These are phyloP conservation scores for Ceratobasidium papillatum DNA, from an alignment of 1,284 basidiomycete genomes.

Conservation along the genomic window DNA sequence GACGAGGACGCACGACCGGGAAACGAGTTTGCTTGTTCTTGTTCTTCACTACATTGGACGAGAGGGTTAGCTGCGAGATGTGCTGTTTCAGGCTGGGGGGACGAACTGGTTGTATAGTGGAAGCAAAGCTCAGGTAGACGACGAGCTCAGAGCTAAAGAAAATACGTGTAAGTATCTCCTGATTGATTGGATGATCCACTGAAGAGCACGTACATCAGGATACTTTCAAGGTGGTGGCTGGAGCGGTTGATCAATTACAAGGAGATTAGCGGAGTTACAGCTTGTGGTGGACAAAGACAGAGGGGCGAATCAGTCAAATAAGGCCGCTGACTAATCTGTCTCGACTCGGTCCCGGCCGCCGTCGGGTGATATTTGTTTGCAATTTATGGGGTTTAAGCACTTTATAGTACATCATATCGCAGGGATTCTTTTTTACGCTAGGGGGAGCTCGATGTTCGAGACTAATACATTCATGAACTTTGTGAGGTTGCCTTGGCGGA, in stretches of 20 bases:
- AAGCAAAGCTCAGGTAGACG: not conserved
- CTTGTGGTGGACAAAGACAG: not conserved
- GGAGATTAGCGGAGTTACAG: not conserved
- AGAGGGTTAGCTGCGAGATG: not conserved
- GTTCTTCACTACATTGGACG: slow-evolving; percentile 39
- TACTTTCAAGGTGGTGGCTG: not conserved
- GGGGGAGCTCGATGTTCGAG: too few species aligned
- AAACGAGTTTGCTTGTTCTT: slow-evolving; percentile 88
- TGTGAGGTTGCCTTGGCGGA: too few species aligned
- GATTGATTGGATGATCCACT: too few species aligned
- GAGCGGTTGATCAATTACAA: too few species aligned
- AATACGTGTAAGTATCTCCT: not conserved
- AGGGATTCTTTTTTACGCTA: too few species aligned
- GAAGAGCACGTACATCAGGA: not conserved
- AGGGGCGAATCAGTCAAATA: slow-evolving; percentile 7
- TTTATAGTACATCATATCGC: too few species aligned
- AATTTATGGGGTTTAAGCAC: not conserved
- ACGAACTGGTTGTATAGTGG: slow-evolving; percentile 12
- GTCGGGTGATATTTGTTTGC: not conserved
- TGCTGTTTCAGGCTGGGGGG: not conserved
- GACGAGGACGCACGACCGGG: slow-evolving; percentile 66
- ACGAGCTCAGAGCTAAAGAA: not conserved
- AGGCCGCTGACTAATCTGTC: not conserved
- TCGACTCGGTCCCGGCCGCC: not conserved
- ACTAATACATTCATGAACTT: too few species aligned